Percentiles rank a stretch among this genome's conserved stretches.
phyloP scores from a whole-genome alignment of 2,329 filamentous ascomycete species.

The Alternaria infectoria region DNA sequence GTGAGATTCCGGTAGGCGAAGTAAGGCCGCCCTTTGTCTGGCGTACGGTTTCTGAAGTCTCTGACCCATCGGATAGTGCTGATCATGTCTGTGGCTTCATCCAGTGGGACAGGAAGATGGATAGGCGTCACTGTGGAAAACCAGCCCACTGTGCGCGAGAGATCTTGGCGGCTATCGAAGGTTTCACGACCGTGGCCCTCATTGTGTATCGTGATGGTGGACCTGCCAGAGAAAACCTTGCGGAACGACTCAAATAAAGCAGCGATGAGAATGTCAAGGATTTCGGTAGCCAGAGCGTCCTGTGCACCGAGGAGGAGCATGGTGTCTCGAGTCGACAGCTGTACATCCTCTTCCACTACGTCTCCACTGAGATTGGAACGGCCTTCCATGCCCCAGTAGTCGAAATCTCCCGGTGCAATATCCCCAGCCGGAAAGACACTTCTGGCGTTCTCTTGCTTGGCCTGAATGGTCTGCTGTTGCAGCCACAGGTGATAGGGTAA shows the following conservation, averaged over 20 bases:
- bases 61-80: conserved; percentile 44
- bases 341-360: conserved; percentile 36
- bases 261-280: conserved; percentile 46
- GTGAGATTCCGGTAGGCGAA: conserved; percentile 37
- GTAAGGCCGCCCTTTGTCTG: conserved; percentile 42
- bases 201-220: conserved; percentile 53
- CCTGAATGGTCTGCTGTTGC: conserved; percentile 39
- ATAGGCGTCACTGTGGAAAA: conserved; percentile 53
- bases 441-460: conserved; percentile 28
- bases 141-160: conserved; percentile 59
- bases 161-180: conserved; percentile 54
- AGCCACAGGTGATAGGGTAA: conserved; percentile 49
- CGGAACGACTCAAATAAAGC: conserved; percentile 52
- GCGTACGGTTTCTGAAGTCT: conserved; percentile 37
- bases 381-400: conserved; percentile 50
- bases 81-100: conserved; percentile 37
- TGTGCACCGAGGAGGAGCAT: conserved; percentile 43
- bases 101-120: conserved; percentile 27
- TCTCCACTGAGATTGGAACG: conserved; percentile 44
- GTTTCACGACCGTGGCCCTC: conserved; percentile 58
- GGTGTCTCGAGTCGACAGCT: conserved; percentile 40
- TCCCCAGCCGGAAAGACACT: conserved; percentile 35
- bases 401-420: conserved; percentile 35
- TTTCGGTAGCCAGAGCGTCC: conserved; percentile 44
- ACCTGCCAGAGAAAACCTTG: conserved; percentile 50